Percentiles rank a stretch among this genome's conserved stretches.
phyloP scores from a whole-genome alignment of 2,329 filamentous ascomycete genomes.

The Monilinia vaccinii-corymbosi region DNA sequence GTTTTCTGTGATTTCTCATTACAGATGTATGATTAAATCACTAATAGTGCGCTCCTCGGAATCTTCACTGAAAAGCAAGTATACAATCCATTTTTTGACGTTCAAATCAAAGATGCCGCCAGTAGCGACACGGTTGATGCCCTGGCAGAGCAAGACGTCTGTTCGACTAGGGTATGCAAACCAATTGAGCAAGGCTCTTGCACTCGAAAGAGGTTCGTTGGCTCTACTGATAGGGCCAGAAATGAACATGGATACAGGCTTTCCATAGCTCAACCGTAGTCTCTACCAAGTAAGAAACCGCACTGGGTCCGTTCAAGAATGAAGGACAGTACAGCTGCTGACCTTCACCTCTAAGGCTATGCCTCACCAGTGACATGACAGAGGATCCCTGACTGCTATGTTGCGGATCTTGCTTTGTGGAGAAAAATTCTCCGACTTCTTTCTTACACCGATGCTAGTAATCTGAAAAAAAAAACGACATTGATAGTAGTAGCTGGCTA shows the following conservation, averaged over 20 bases:
- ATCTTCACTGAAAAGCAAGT: background rate
- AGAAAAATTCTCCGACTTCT: too few species aligned
- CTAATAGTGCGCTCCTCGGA: background rate
- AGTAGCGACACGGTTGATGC: background rate
- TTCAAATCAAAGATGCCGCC: background rate
- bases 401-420: too few species aligned
- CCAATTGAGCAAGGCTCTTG: constrained; percentile 22
- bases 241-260: constrained; percentile 16
- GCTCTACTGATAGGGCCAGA: constrained; percentile 27
- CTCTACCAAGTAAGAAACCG: constrained; percentile 19
- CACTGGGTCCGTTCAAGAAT: background rate
- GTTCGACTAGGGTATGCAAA: constrained; percentile 18
- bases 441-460: too few species aligned
- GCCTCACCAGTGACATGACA: background rate
- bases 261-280: constrained; percentile 26
- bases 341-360: background rate
- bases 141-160: constrained; percentile 6
- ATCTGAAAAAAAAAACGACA: too few species aligned
- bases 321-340: background rate
- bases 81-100: background rate
- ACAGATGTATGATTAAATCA: background rate
- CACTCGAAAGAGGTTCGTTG: constrained; percentile 20
- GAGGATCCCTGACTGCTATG: background rate
- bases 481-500: too few species aligned
- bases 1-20: background rate